A percentile compares a stretch with the other conserved stretches of the same genome.
phyloP scores from a whole-genome alignment of 371 early-diverging fungal species.

The Apophysomyces variabilis region DNA sequence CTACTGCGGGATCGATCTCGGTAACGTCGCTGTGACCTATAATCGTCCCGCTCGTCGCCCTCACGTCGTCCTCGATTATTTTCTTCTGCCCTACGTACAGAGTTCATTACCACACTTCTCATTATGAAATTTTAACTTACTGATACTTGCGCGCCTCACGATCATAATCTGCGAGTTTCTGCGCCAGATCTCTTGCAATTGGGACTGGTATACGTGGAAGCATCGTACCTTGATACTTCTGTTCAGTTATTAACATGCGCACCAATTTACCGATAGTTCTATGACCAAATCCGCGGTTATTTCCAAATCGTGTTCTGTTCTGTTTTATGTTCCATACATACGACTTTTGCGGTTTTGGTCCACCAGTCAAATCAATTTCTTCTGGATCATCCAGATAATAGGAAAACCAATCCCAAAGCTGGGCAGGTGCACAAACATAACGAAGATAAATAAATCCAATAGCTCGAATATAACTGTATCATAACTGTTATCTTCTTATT shows the following conservation, averaged over 20 bases:
- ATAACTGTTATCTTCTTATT: not conserved
- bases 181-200: constrained; percentile 75
- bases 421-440: constrained; percentile 80
- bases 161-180: constrained; percentile 66
- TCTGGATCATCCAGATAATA: constrained; percentile 82
- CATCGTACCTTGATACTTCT: constrained; percentile 78
- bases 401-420: constrained; percentile 86
- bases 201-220: constrained; percentile 86
- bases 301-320: not conserved
- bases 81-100: not conserved
- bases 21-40: not conserved
- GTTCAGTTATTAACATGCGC: constrained; percentile 68
- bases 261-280: constrained; percentile 78
- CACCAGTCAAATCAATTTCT: constrained; percentile 69
- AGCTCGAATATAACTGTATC: constrained; percentile 74
- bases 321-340: constrained; percentile 39
- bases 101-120: not conserved
- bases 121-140: not conserved
- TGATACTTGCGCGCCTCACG: constrained; percentile 21
- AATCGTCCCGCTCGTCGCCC: not conserved
- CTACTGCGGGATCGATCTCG: not conserved
- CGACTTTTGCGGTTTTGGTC: constrained; percentile 65
- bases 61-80: not conserved
- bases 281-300: constrained; percentile 10
- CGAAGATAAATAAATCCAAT: constrained; percentile 86